Evolutionary conservation across 2,329 filamentous ascomycete genomes (phyloP), one percentile per base, ranked within the genome.

Genomic region (Pseudogymnoascus sp.): DNA sequence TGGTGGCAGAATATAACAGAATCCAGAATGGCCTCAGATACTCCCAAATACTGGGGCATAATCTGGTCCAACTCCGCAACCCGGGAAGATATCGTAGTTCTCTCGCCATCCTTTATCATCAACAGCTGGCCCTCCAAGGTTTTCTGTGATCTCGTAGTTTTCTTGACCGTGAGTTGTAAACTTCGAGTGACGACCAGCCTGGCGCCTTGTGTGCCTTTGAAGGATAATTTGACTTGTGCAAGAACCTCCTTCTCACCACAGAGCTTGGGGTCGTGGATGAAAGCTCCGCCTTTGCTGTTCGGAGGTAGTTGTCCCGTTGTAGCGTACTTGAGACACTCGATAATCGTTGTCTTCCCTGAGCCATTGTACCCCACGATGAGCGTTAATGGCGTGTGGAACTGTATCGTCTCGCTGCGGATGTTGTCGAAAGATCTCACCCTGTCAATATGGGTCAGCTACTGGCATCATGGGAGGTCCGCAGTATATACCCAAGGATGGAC

Each of bases 1-100:
- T 99, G 95, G 72, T 99, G 95, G 74, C 95, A 99, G 77, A 99
- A 99, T 69, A 99, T 97, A 73, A 99, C 95, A 64, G 89, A 89
- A 68, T 97, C 93, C 25, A 99, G 82, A 63, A 99, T 88, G 11
- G 95, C 93, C 63, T 88, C 87, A 1, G 92, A 95, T 3, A 97
- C 95, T 38, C 95, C 95, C 0, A 99, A 82, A 68, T 91, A 89
- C 68, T 90, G 85, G 0, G 93, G 92, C 74, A 99, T 88, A 68
- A 93, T 84, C 67, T 87, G 82, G 74, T 97, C 90, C 36, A 97
- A 82, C 69, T 97, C 90, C 8, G 86, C 87, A 16, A 91, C 87
- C 43, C 89, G 87, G 2, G 89, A 91, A 1, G 93, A 97, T 37
- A 93, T 84, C 4, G 88, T 85, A 4, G 84, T 87, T 64, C 88